Evolutionary conservation across 257 asterid genomes (phyloP).

Genomic region (Fraxinus cuspidata): DNA sequence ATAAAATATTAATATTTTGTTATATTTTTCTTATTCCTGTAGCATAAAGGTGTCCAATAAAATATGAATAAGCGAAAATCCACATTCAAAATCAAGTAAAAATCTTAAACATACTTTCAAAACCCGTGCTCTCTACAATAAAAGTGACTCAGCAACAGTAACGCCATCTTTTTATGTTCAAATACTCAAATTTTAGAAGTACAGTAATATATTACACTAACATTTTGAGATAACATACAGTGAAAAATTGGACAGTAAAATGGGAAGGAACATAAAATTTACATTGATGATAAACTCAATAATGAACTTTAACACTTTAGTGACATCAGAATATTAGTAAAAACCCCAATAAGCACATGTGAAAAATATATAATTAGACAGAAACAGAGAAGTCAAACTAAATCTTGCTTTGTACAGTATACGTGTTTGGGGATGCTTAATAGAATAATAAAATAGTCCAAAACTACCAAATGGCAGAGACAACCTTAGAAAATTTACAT

Average conservation of each 20-base stretch:
- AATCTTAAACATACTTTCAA: neutral
- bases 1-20: too few relatives aligned
- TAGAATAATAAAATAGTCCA: neutral
- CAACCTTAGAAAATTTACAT: too few relatives aligned
- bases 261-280: too few relatives aligned
- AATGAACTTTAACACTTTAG: neutral
- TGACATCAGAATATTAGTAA: neutral
- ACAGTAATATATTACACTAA: neutral
- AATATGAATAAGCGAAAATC: too few relatives aligned
- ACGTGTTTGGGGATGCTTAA: neutral
- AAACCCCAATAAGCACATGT: neutral
- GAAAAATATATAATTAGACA: neutral
- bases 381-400: neutral
- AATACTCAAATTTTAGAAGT: neutral
- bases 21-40: neutral
- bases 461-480: neutral
- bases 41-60: neutral
- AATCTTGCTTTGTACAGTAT: neutral
- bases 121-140: neutral
- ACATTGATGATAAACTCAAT: neutral
- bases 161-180: neutral
- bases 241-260: neutral
- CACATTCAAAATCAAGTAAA: neutral
- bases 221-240: neutral
- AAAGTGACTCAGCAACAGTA: neutral